Conservation (phyloP, 805 yeast genomes). For the Isabelozyma heimii region DNA sequence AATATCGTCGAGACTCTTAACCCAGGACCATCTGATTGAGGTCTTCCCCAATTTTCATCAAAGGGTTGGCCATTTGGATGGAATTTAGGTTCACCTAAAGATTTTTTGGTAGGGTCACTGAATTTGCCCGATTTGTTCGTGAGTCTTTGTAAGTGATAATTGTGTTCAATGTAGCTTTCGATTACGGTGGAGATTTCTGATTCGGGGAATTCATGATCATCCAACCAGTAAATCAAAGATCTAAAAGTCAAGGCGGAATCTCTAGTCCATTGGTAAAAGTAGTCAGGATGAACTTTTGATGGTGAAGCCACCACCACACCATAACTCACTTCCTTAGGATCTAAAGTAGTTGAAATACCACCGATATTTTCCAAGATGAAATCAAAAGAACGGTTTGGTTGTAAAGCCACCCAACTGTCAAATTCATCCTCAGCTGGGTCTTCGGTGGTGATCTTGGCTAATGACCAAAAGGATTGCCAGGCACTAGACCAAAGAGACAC, state of each 20-base stretch:
- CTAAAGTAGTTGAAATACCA: constrained; percentile 37
- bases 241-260: constrained; percentile 82
- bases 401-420: constrained; percentile 48
- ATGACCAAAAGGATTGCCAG: neutral
- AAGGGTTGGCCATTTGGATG: constrained; percentile 63
- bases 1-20: constrained; percentile 66
- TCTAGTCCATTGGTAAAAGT: constrained; percentile 87
- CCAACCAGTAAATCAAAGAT: constrained; percentile 56
- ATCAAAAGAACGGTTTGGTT: constrained; percentile 40
- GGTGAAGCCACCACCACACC: constrained; percentile 90
- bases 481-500: neutral
- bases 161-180: constrained; percentile 62
- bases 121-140: constrained; percentile 69
- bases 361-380: constrained; percentile 57
- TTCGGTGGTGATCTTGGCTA: neutral
- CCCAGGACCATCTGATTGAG: constrained; percentile 95
- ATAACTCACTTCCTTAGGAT: constrained; percentile 34
- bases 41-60: constrained; percentile 81
- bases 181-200: constrained; percentile 20
- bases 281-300: constrained; percentile 67
- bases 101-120: constrained; percentile 37
- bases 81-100: constrained; percentile 91
- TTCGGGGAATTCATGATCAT: constrained; percentile 29
- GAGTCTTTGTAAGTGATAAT: constrained; percentile 59
- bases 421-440: constrained; percentile 25